These are phyloP conservation scores for Hysterangium stoloniferum DNA, from an alignment of 768 basidiomycete species.

Conservation along the genomic window DNA sequence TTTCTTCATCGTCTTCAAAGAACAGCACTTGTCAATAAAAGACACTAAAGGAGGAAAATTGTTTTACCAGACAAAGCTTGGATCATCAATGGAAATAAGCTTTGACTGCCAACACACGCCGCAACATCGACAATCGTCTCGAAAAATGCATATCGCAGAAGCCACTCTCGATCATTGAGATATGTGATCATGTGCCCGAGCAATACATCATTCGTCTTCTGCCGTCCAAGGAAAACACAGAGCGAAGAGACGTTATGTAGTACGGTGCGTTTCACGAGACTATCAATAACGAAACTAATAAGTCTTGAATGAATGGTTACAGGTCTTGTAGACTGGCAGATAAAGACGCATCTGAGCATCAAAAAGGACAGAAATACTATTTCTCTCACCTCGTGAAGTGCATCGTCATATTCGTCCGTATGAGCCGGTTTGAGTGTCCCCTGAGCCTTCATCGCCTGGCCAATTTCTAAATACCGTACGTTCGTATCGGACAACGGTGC, in stretches of 20 bases:
- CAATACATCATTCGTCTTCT: conserved; percentile 91
- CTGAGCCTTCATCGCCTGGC: conserved; percentile 81
- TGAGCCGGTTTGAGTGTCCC: conserved; percentile 63
- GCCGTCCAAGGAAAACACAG: conserved; percentile 89
- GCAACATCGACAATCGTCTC: conserved; percentile 95
- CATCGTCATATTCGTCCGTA: conserved; percentile 65
- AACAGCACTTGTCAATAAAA: no score
- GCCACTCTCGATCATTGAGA: conserved; percentile 81
- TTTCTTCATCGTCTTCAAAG: conserved; percentile 85
- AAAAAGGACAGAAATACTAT: conserved; percentile 34
- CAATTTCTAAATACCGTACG: conserved; percentile 86
- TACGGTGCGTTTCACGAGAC: conserved; percentile 86
- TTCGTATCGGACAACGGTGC: conserved; percentile 81
- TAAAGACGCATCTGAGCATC: conserved; percentile 44
- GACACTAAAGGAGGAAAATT: no score
- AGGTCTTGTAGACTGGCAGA: conserved; percentile 83
- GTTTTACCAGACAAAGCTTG: conserved; percentile 83
- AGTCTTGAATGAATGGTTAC: conserved; percentile 78
- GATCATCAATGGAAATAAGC: conserved; percentile 89
- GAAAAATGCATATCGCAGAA: conserved; percentile 85
- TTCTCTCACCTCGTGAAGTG: conserved; percentile 64
- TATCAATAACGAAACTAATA: conserved; percentile 80
- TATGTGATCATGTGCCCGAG: conserved; percentile 74
- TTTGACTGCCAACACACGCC: conserved; percentile 84
- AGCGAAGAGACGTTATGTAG: conserved; percentile 80